Base-by-base conservation (phyloP, 129 eudicot species). In the Centella asiatica region DNA sequence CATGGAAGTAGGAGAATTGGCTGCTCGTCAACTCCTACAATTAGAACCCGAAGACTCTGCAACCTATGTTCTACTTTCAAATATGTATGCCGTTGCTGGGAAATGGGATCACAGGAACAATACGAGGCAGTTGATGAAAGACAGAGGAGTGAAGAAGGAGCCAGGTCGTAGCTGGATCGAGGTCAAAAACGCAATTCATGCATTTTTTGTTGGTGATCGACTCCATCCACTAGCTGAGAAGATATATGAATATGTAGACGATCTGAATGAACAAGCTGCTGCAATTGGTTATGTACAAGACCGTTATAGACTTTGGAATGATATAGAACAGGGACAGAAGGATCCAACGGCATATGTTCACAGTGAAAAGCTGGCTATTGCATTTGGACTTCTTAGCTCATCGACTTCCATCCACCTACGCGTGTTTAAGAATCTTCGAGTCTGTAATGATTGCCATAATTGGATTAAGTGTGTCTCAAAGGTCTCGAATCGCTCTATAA, bases 111-210 rank as follows among this genome's bases (percentile, higher is more conserved):
- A 49, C 24, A 83, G 95, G 50, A 82, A 87, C 71, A 80, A 57
- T 12, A 66, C 95, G 42, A 87, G 99, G 72, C 74, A 73, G 53
- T 71, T 84, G 69, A 93, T 87, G 99, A 93, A 81, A 80, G 86
- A 80, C 10, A 82, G 83, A 76, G 96, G 95, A 3, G 96, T 93
- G 28, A 85, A 78, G 78, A 93, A 93, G 67, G 95, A 87, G 66
- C 95, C 99, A 5, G 99, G 99, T 34, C 88, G 82, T 48, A 92
- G 98, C 68, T 92, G 98, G 98, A 76, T 92, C 25, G 98, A 87
- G 78, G 85, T 92, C 42, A 84, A 87, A 69, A 87, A 87, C 70
- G 70, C 79, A 0, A 69, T 92, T 69, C 95, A 92, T 74, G 87
- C 95, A 20, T 92, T 92, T 53, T 92, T 78, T 80, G 95, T 81